Evolutionary conservation across 148 eudicot species (phyloP), one percentile per base, ranked within the genome.

Genomic region (Agrostemma githago): DNA sequence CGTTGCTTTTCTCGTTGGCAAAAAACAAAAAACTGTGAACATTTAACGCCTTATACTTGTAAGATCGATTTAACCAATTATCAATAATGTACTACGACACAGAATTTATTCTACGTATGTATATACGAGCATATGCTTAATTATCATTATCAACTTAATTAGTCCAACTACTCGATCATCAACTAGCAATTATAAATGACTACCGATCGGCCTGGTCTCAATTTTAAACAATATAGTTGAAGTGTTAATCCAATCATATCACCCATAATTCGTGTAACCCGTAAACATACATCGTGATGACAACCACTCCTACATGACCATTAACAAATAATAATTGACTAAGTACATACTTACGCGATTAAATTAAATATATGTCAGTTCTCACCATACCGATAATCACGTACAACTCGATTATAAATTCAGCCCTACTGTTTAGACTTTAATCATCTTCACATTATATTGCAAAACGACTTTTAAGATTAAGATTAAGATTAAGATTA

Each of bases 171-270:
- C 34, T 26, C 1, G 34, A 64, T 14, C 2, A 40, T 16, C 70
- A 66, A 66, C 5, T 42, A 4, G 19, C 19, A 41, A 66, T 66
- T 16, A 40, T 3, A 15, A 15, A 41, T 66, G 7, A 66, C n/a
- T n/a, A n/a, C 1, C 19, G 3, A 51, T 40, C 51, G 9, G 9
- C 8, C 7, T 41, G 42, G 44, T 38, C 16, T 43, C 44, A 64
- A 64, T 66, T 16, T 66, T 40, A 4, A 16, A 41, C 42, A n/a
- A 37, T 12, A 4, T 38, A 38, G 70, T 66, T 66, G 70, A 66
- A 66, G n/a, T 43, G 21, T 46, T 68, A 11, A 68, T 48, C 39
- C 11, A 70, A 70, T 70, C 61, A 70, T 51, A 43, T 26, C 4
- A 20, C 10, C 4, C 37, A 21, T 21, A 26, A 51, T 66, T 8